Evolutionary conservation across 2,329 filamentous ascomycete species (phyloP).

Genomic region (Penicillium polonicum): DNA sequence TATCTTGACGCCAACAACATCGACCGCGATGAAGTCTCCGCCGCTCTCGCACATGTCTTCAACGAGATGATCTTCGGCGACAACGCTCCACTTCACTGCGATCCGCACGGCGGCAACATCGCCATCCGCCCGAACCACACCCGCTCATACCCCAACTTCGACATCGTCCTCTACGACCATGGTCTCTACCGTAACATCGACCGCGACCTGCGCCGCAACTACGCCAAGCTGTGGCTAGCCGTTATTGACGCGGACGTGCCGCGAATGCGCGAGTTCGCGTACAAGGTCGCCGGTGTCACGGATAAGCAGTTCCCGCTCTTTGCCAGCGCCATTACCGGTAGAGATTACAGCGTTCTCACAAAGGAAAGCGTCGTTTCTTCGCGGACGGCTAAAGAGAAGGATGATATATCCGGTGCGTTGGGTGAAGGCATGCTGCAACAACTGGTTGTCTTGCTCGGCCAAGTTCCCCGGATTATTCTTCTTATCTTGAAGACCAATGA

Average conservation of each 20-base stretch:
- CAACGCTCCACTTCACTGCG: slow-evolving; percentile 86
- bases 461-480: slow-evolving; percentile 87
- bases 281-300: slow-evolving; percentile 82
- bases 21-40: slow-evolving; percentile 92
- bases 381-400: slow-evolving; percentile 74
- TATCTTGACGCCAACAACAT: slow-evolving; percentile 85
- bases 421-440: slow-evolving; percentile 86
- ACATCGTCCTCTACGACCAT: slow-evolving; percentile 94
- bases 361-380: slow-evolving; percentile 55
- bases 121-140: slow-evolving; percentile 76
- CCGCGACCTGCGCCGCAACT: slow-evolving; percentile 71
- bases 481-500: slow-evolving; percentile 98
- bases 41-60: slow-evolving; percentile 85
- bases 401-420: slow-evolving; percentile 78
- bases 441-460: slow-evolving; percentile 80
- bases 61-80: slow-evolving; percentile 99
- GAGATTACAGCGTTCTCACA: slow-evolving; percentile 77
- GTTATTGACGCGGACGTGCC: slow-evolving; percentile 86
- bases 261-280: slow-evolving; percentile 82
- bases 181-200: slow-evolving; percentile 94
- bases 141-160: slow-evolving; percentile 73
- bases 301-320: slow-evolving; percentile 94
- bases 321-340: slow-evolving; percentile 90
- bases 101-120: slow-evolving; percentile 94
- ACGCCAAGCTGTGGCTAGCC: slow-evolving; percentile 96